These are phyloP conservation scores for Neonectria sp. DNA, from an alignment of 2,329 filamentous ascomycete genomes.

Conservation along the genomic window DNA sequence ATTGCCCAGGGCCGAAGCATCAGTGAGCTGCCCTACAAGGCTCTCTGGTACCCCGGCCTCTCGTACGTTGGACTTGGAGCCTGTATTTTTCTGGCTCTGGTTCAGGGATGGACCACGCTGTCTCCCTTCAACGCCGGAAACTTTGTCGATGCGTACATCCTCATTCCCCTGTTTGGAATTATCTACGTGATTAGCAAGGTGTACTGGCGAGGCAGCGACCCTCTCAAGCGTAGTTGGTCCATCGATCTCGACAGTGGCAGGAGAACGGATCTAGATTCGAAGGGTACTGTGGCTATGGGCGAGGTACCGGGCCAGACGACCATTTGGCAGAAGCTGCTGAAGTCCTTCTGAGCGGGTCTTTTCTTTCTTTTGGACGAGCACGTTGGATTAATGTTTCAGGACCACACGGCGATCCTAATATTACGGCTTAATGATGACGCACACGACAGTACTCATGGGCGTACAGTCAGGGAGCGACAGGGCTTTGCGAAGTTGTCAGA, in stretches of 20 bases:
- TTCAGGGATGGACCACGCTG: constrained; percentile 74
- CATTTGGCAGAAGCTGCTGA: constrained; percentile 62
- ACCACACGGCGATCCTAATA: background rate
- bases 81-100: constrained; percentile 71
- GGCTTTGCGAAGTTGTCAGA: background rate
- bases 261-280: constrained; percentile 68
- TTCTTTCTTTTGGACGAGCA: background rate
- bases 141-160: constrained; percentile 76
- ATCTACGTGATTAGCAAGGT: constrained; percentile 72
- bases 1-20: constrained; percentile 68
- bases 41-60: constrained; percentile 69
- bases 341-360: constrained; percentile 54
- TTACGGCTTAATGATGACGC: constrained; percentile 2
- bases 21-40: constrained; percentile 69
- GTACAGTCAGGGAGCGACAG: background rate
- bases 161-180: constrained; percentile 71
- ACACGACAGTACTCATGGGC: background rate
- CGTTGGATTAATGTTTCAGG: background rate
- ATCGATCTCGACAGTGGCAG: constrained; percentile 71
- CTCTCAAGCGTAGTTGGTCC: constrained; percentile 64
- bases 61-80: constrained; percentile 72
- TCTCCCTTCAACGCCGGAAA: constrained; percentile 70
- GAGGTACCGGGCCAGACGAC: constrained; percentile 49
- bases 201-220: constrained; percentile 64
- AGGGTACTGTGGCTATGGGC: constrained; percentile 50